Evolutionary conservation across 805 yeast species (phyloP), one percentile per base, ranked within the genome.

Genomic region (Maudiozyma saulgeensis): DNA sequence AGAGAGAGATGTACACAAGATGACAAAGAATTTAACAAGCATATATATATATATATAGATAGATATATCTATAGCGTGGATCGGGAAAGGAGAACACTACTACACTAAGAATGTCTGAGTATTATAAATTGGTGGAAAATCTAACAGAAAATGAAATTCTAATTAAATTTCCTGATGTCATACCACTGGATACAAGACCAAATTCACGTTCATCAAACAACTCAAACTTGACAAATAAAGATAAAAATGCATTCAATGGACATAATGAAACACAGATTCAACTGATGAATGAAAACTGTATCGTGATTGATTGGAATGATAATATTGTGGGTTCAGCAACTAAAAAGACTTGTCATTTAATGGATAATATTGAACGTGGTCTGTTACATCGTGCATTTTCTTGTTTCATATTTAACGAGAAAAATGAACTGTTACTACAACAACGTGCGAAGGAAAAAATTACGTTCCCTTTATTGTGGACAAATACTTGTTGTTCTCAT

Each of bases 401-500:
- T 25, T 96, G 90, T n/a, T 93, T 93, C 60, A 70, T 91, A 48
- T 93, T 93, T 73, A 84, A 89, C 66, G 78, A 78, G 21, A 79
- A 86, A 43, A 81, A 81, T 51, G 76, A 84, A 68, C 75, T 93
- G 53, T 74, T 93, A 51, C 74, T 93, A 57, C 99, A 93, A 71
- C 97, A 91, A 71, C 81, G 99, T 59, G 98, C 99, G 0, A 81
- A 82, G 45, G 98, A 93, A 66, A 93, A 93, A 68, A 93, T 93
- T 70, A 93, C 99, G 1, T 93, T 93, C 68, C 95, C 98, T 0
- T 81, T 81, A 51, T 81, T 90, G 84, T 93, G 99, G 99, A 93
- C 99, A 25, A 93, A 93, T 67, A 93, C 99, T 1, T 93, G 99
- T 70, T 93, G 99, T 68, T 90, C 98, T 1, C 99, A 93, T 66